These are phyloP conservation scores for Lathyrus aphaca DNA, from an alignment of 306 rosid species.

Conservation along the genomic window DNA sequence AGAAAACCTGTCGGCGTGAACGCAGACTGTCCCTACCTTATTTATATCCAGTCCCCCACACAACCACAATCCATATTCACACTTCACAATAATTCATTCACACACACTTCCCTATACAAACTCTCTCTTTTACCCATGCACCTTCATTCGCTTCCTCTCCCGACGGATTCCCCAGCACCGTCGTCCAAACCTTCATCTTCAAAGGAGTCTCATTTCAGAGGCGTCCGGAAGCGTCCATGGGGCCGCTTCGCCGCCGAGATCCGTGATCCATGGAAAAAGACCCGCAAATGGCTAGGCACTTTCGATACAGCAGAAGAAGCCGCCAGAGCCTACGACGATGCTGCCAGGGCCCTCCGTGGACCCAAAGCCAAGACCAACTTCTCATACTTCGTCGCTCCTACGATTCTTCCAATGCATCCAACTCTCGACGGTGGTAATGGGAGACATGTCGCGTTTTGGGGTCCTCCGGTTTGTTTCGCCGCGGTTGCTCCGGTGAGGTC, in stretches of 20 bases:
- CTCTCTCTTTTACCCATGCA: neutral
- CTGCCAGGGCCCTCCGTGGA: slow-evolving; percentile 69
- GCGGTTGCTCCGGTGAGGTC: slow-evolving; percentile 46
- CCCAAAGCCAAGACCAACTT: slow-evolving; percentile 72
- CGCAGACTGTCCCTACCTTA: neutral
- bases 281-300: slow-evolving; percentile 81
- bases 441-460: slow-evolving; percentile 40
- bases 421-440: neutral
- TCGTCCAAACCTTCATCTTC: neutral
- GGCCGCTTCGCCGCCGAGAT: slow-evolving; percentile 88
- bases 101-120: neutral
- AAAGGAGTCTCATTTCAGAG: slow-evolving; percentile 37
- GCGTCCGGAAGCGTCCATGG: slow-evolving; percentile 79
- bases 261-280: slow-evolving; percentile 66
- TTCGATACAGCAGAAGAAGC: slow-evolving; percentile 86
- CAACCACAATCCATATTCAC: neutral
- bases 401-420: neutral
- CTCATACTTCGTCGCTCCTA: slow-evolving; percentile 22
- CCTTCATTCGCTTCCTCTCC: neutral
- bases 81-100: neutral
- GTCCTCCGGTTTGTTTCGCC: slow-evolving; percentile 33
- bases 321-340: slow-evolving; percentile 80
- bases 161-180: neutral
- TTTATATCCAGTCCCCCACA: neutral
- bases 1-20: slow-evolving; percentile 17